Evolutionary conservation across 1,284 basidiomycete genomes (phyloP), one percentile per base, ranked within the genome.

Genomic region (Vanrija humicola): DNA sequence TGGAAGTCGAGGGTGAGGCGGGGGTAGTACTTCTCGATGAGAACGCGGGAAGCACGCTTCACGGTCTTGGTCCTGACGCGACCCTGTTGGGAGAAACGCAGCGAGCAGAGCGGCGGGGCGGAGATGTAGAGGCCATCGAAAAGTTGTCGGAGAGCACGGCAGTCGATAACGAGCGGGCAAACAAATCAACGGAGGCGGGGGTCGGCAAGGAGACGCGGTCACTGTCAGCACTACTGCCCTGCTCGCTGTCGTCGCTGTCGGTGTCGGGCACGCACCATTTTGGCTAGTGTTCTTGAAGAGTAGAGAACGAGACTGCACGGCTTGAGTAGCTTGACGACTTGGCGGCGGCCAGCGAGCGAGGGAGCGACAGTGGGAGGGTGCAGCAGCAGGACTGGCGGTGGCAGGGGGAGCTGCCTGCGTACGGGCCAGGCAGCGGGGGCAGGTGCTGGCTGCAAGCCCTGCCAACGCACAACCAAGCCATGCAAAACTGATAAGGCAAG

Each of bases 1-100:
- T 94, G 91, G 81, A 95, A 95, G 77, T 95, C 93, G 75, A 95
- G 88, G 63, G 92, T 95, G 69, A 96, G 86, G 72, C 92, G 88
- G 67, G 92, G 92, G 82, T 94, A 95, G 85, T 98, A 99, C 85
- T 98, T 97, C 86, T 99, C 95, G 77, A 99, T 98, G 81, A 98
- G 86, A 73, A 96, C 92, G 68, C 95, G 89, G 69, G 94, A 95
- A 76, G 95, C 95, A 82, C 95, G 90, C 86, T 98, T 99, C 79
- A 94, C 95, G 69, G 95, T 99, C 84, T 99, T 99, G 74, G 95
- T 99, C 77, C 95, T 90, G 82, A 99, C 95, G 76, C 95, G 93
- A 81, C 96, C 96, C 95, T 97, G 80, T 51, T 55, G 34, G 9
- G 14, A 15, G 14, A 15, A 34, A 14, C 34, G 34, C 34, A 34